A percentile compares a stretch with the other conserved stretches of the same genome.
Conservation (phyloP, 1,284 basidiomycete species). For the Marasmius oreades region DNA sequence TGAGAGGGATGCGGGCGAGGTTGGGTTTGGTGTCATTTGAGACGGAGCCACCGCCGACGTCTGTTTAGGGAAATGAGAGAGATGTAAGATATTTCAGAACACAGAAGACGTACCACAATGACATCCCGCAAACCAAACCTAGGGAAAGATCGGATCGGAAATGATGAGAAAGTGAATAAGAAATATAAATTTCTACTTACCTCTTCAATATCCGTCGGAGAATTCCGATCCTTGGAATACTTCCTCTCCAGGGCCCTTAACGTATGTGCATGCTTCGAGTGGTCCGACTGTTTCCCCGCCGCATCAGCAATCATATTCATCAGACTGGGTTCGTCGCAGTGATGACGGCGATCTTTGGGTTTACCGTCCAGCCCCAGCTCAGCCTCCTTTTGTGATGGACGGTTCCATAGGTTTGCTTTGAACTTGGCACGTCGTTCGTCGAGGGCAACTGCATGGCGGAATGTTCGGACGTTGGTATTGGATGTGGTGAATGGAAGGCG, state of each 20-base stretch:
- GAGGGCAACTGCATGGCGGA: conserved; percentile 50
- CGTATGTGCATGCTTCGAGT: not conserved
- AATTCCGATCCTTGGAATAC: not conserved
- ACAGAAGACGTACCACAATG: conserved; percentile 11
- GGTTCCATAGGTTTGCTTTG: conserved; percentile 42
- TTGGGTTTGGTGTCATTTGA: conserved; percentile 31
- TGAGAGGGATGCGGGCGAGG: conserved; percentile 42
- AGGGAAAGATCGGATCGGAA: not conserved
- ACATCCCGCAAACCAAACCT: conserved; percentile 23
- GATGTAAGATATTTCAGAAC: not conserved
- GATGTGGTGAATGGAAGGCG: conserved; percentile 51
- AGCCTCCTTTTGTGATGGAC: conserved; percentile 23
- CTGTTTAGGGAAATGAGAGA: too few relatives aligned
- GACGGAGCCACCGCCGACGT: conserved; percentile 33
- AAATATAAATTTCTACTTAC: too few relatives aligned
- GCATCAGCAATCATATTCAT: too few relatives aligned
- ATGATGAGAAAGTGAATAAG: not conserved
- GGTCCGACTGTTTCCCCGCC: not conserved
- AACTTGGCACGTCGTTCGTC: conserved; percentile 55
- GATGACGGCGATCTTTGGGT: too few relatives aligned
- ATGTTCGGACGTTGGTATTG: conserved; percentile 46
- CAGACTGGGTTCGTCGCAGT: too few relatives aligned
- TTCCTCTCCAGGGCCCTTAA: not conserved
- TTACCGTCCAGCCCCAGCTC: conserved; percentile 1
- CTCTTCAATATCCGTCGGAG: conserved; percentile 20